A percentile compares a stretch with the other conserved stretches of the same genome.
These are phyloP conservation scores for Leptographium lundbergii DNA, from an alignment of 2,329 filamentous ascomycete species.

Conservation along the genomic window DNA sequence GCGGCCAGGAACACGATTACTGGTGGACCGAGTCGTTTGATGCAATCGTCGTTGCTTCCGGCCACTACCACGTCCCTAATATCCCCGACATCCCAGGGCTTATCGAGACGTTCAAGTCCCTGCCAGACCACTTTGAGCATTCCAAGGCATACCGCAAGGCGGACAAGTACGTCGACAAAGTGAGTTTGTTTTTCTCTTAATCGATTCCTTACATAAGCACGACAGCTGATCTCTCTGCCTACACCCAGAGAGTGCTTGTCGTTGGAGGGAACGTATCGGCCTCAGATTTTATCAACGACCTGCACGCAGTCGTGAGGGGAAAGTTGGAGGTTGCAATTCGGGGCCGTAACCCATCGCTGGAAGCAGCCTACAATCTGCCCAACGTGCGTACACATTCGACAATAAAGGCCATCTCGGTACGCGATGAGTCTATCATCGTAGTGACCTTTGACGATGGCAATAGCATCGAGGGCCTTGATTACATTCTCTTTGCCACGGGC, in stretches of 20 bases:
- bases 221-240: too few species aligned
- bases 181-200: too few species aligned
- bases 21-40: too few species aligned
- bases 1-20: too few species aligned
- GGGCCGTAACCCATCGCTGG: conserved; percentile 37
- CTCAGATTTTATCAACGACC: conserved; percentile 41
- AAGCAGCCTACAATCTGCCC: conserved; percentile 42
- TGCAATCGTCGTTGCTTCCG: conserved; percentile 26
- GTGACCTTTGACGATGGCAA: too few species aligned
- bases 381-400: conserved; percentile 29
- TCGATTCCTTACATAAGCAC: too few species aligned
- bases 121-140: too few species aligned
- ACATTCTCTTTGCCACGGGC: too few species aligned
- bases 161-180: too few species aligned
- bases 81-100: conserved; percentile 24
- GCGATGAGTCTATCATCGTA: conserved; percentile 12
- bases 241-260: conserved; percentile 35
- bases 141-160: too few species aligned
- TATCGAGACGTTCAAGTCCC: background rate
- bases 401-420: conserved; percentile 20
- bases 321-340: conserved; percentile 15
- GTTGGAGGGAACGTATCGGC: conserved; percentile 47
- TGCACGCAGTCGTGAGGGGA: conserved; percentile 27
- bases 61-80: conserved; percentile 26
- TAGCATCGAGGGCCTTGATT: too few species aligned